Conservation (phyloP, 768 basidiomycete genomes). For the Trametes maxima region DNA sequence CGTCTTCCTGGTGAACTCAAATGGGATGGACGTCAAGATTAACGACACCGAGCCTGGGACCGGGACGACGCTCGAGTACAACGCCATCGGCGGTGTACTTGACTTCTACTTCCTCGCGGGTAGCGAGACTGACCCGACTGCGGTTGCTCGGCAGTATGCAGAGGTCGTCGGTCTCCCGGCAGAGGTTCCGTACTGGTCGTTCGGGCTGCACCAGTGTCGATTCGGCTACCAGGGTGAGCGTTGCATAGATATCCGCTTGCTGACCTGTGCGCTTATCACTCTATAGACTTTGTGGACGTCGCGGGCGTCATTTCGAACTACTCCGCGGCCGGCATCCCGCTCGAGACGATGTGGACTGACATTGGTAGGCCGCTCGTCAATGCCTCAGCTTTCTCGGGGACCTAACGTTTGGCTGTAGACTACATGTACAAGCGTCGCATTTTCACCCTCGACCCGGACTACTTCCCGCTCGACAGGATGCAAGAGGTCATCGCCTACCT, state of each 20-base stretch:
- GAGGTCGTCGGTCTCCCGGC: conserved; percentile 66
- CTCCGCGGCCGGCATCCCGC: conserved; percentile 59
- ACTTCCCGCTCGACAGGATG: conserved; percentile 67
- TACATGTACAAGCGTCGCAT: conserved; percentile 69
- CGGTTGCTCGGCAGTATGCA: conserved; percentile 69
- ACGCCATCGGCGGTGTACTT: conserved; percentile 74
- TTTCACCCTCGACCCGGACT: conserved; percentile 68
- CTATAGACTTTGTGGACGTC: conserved; percentile 62
- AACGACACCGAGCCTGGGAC: conserved; percentile 38
- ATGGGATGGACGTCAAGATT: conserved; percentile 80
- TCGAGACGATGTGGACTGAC: conserved; percentile 83
- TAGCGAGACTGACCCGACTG: conserved; percentile 56
- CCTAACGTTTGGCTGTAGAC: conserved; percentile 39
- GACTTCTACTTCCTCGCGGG: conserved; percentile 83
- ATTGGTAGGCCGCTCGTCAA: conserved; percentile 47
- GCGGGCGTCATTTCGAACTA: conserved; percentile 65
- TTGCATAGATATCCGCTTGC: not conserved
- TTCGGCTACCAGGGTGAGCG: conserved; percentile 62
- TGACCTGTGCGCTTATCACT: not conserved
- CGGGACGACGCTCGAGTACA: conserved; percentile 62
- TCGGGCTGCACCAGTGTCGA: conserved; percentile 74
- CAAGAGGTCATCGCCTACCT: conserved; percentile 64
- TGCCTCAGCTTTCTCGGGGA: not conserved
- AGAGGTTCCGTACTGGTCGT: conserved; percentile 75
- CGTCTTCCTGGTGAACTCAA: conserved; percentile 68